Evolutionary conservation across 768 basidiomycete genomes (phyloP), one percentile per base, ranked within the genome.

Genomic region (Calocera viscosa): DNA sequence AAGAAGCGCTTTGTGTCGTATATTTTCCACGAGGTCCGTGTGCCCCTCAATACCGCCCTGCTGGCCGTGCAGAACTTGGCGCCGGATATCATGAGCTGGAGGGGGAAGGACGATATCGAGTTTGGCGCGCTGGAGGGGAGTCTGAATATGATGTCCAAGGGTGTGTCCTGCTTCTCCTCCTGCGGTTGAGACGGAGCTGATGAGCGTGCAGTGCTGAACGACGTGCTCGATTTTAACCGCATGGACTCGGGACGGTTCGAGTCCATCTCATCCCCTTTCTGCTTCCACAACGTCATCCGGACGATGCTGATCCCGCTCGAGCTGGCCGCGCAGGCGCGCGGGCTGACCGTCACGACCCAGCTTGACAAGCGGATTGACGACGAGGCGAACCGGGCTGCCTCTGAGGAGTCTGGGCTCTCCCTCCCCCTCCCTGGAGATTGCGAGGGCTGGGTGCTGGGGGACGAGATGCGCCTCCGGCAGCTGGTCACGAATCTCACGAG

Each of bases 41-140:
- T 80, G 11, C 78, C 78, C 16, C 76, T 80, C 69, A 80, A 80
- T 68, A 78, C 78, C 1, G 78, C 78, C 5, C 68, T 74, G 39
- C 73, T 82, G 17, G 80, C 80, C 1, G 76, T 81, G 11, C 81
- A 82, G 69, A 80, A 82, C 64, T 70, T 82, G 64, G 75, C 80
- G 66, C 78, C 77, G 1, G 74, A 77, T 17, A 71, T 77, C 60
- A 76, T 77, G 1, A 78, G 80, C 69, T 72, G 74, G 43, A 67
- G 74, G 35, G 77, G 53, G 53, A 60, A 79, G 66, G 75, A 79
- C 67, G 73, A 73, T 28, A 76, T 82, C 68, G 81, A 82, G 75
- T 76, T 81, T 26, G 74, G 78, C 35, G 82, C 79, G 17, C 69
- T 80, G 38, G 75, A 78, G 65, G 75, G 73, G 1, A 74, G 73